These are phyloP conservation scores for Carex littledalei DNA, from an alignment of 176 grass and related monocot species.

Conservation along the genomic window DNA sequence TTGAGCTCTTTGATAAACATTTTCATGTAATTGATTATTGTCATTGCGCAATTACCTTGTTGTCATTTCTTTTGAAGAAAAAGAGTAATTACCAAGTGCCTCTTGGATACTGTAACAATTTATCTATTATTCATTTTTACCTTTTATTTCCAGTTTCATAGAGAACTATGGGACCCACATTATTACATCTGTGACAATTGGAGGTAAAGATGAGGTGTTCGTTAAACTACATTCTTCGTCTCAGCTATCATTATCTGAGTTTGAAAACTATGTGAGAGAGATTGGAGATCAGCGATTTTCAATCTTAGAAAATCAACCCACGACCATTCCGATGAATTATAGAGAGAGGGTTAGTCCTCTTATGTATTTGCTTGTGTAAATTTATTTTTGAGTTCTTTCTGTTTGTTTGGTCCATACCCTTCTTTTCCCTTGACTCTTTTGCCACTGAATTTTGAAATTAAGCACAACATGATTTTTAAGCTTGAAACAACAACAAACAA, in stretches of 20 bases:
- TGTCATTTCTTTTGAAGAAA: neutral
- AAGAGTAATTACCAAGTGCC: neutral
- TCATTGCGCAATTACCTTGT: neutral
- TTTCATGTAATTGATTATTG: neutral
- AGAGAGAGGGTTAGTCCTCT: conserved; percentile 76
- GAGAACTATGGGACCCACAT: conserved; percentile 95
- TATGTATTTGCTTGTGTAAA: neutral
- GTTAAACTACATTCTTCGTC: conserved; percentile 95
- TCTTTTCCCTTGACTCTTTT: neutral
- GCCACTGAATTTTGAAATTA: neutral
- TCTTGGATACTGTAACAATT: neutral
- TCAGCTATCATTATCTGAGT: conserved; percentile 74
- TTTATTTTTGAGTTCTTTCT: neutral
- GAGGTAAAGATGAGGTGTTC: conserved; percentile 98
- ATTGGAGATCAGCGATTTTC: conserved; percentile 84
- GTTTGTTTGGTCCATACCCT: neutral
- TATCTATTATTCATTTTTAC: conserved; percentile 15
- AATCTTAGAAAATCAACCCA: conserved; percentile 58
- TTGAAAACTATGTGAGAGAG: conserved; percentile 86
- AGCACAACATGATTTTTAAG: neutral
- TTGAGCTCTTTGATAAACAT: neutral
- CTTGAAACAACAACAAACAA: neutral
- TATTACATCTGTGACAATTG: conserved; percentile 87
- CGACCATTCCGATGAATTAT: conserved; percentile 48
- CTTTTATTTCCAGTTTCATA: conserved; percentile 61